These are phyloP conservation scores for Helicocarpus griseus DNA, from an alignment of 2,329 filamentous ascomycete species.

Conservation along the genomic window DNA sequence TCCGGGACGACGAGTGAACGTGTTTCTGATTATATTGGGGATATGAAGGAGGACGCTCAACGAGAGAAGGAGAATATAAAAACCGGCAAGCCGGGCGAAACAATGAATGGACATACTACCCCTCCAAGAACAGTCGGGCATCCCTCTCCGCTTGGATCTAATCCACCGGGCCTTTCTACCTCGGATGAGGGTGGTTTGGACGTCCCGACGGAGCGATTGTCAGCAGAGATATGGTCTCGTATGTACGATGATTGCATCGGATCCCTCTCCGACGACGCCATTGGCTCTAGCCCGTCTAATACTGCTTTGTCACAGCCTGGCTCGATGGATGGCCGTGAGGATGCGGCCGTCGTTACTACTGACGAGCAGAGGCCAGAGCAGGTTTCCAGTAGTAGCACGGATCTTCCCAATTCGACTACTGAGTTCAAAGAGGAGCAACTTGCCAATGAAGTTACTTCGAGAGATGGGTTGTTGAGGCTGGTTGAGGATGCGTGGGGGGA, in stretches of 20 bases:
- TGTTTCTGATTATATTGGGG: slow-evolving; percentile 11
- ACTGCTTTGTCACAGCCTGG: neutral
- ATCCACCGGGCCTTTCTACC: neutral
- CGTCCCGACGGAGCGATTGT: neutral
- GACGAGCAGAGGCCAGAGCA: neutral
- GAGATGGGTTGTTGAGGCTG: slow-evolving; percentile 7
- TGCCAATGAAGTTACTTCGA: slow-evolving; percentile 5
- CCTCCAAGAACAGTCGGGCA: neutral
- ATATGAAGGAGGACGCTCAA: slow-evolving; percentile 9
- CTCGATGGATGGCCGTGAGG: neutral
- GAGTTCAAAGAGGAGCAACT: slow-evolving; percentile 8
- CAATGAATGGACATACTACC: neutral
- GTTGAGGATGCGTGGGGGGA: slow-evolving; percentile 7
- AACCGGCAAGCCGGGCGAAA: neutral
- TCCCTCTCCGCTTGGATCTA: neutral
- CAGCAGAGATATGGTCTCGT: slow-evolving; percentile 5
- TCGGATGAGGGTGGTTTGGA: neutral
- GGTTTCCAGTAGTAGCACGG: slow-evolving; percentile 4
- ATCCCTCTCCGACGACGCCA: neutral
- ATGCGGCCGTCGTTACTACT: no score
- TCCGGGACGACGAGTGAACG: slow-evolving; percentile 5
- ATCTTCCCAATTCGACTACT: slow-evolving; percentile 8
- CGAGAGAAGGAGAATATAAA: neutral
- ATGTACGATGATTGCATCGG: slow-evolving; percentile 6
- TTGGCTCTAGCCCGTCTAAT: neutral